Evolutionary conservation across 345 rosid species (phyloP).

Genomic region (Ceriops tagal): DNA sequence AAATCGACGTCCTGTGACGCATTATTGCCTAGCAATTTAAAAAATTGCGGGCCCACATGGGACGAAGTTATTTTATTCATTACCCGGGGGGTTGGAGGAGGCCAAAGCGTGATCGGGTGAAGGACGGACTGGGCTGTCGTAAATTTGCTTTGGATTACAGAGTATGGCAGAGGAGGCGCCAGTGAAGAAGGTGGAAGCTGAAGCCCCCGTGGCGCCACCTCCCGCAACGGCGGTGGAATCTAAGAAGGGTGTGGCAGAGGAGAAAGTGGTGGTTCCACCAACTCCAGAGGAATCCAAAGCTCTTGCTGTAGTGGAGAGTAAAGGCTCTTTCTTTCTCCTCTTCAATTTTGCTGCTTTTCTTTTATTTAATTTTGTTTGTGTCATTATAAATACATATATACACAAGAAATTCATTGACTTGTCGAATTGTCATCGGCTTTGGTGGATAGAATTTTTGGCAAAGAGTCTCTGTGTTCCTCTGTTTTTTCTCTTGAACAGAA

Average conservation of each 20-base stretch:
- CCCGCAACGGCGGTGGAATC: slow-evolving; percentile 14
- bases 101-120: not conserved
- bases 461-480: not conserved
- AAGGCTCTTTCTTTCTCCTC: slow-evolving; percentile 18
- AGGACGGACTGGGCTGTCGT: not conserved
- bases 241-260: slow-evolving; percentile 28
- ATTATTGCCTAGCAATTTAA: too few relatives aligned
- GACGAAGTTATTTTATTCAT: too few relatives aligned
- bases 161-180: slow-evolving; percentile 58
- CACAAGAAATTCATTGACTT: too few relatives aligned
- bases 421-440: not conserved
- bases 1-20: slow-evolving; percentile 15
- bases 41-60: too few relatives aligned
- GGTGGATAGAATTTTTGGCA: not conserved
- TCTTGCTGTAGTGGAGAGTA: slow-evolving; percentile 57
- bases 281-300: slow-evolving; percentile 43
- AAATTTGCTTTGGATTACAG: not conserved
- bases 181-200: slow-evolving; percentile 36
- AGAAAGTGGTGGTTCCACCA: slow-evolving; percentile 27
- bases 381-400: not conserved
- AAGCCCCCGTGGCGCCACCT: slow-evolving; percentile 25
- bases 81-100: too few relatives aligned
- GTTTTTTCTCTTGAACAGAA: not conserved
- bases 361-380: not conserved
- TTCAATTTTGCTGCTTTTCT: not conserved